Evolutionary conservation across 306 rosid species (phyloP).

Genomic region (Prunus salicina): DNA sequence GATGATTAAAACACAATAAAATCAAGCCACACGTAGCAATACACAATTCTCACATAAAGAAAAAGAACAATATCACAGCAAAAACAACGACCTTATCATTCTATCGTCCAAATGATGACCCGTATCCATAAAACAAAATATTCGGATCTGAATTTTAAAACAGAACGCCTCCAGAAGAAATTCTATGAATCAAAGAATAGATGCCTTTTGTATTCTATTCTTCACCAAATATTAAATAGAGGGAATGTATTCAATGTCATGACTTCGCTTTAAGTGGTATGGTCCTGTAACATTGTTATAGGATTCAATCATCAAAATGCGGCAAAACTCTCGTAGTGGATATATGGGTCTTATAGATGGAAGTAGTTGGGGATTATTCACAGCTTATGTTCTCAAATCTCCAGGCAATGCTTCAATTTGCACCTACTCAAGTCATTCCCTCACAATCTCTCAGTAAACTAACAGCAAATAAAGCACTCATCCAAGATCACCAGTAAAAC

Average conservation of each 20-base stretch:
- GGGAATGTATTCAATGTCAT: not conserved
- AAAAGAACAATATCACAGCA: not conserved
- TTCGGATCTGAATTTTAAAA: not conserved
- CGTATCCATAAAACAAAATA: not conserved
- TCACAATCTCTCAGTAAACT: not conserved
- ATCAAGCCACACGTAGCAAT: not conserved
- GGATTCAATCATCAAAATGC: not conserved
- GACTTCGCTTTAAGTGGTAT: not conserved
- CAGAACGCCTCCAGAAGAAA: no score
- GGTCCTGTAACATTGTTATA: not conserved
- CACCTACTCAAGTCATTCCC: not conserved
- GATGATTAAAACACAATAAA: not conserved
- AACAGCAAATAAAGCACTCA: not conserved
- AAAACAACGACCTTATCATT: not conserved
- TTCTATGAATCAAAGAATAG: not conserved
- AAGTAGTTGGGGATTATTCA: not conserved
- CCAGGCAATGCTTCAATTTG: conserved; percentile 1
- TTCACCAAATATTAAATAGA: not conserved
- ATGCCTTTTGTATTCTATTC: not conserved
- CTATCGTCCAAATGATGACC: not conserved
- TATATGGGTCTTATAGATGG: not conserved
- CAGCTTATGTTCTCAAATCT: not conserved
- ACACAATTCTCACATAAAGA: no score
- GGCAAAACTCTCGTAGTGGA: not conserved
- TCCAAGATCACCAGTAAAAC: not conserved